A percentile compares a stretch with the other conserved stretches of the same genome.
These are phyloP conservation scores for Cyclospora cayetanensis DNA, from an alignment of 169 alveolate species.

Conservation along the genomic window DNA sequence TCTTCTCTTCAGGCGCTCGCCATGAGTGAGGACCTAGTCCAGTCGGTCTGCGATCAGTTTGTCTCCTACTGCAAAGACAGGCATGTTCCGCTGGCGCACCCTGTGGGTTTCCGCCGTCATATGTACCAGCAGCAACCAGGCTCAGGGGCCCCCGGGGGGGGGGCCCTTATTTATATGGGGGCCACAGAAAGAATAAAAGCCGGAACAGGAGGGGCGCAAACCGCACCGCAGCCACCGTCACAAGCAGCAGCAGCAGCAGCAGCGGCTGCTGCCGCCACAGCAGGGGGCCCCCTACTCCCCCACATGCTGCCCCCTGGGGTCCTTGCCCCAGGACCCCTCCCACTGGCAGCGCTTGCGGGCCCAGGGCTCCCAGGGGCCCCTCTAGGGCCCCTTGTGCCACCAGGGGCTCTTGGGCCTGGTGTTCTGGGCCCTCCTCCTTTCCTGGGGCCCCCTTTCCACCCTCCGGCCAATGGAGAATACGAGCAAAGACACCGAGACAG, in stretches of 20 bases:
- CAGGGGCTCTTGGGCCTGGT: constrained; percentile 56
- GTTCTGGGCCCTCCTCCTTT: constrained; percentile 46
- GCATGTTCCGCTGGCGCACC: constrained; percentile 74
- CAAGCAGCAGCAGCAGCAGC: constrained; percentile 8
- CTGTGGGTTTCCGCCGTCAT: constrained; percentile 82
- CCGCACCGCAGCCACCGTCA: not conserved
- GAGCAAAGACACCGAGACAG: not conserved
- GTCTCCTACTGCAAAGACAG: constrained; percentile 74
- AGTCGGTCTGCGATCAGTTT: constrained; percentile 82
- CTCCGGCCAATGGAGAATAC: not conserved
- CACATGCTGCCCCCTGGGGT: constrained; percentile 27
- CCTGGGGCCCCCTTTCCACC: constrained; percentile 20
- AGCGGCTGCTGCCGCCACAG: constrained; percentile 9
- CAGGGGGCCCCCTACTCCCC: constrained; percentile 13
- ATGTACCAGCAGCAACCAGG: constrained; percentile 74
- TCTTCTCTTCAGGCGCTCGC: constrained; percentile 67
- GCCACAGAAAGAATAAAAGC: constrained; percentile 12
- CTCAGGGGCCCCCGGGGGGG: constrained; percentile 7
- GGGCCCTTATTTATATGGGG: constrained; percentile 59
- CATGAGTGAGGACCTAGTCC: constrained; percentile 80
- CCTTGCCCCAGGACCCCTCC: constrained; percentile 11
- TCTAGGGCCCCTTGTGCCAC: constrained; percentile 23
- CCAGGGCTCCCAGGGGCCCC: constrained; percentile 7
- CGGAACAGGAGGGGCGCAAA: not conserved
- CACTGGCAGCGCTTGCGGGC: constrained; percentile 1